Evolutionary conservation across 73 alveolate genomes (phyloP).

Genomic region (Stentor coeruleus): DNA sequence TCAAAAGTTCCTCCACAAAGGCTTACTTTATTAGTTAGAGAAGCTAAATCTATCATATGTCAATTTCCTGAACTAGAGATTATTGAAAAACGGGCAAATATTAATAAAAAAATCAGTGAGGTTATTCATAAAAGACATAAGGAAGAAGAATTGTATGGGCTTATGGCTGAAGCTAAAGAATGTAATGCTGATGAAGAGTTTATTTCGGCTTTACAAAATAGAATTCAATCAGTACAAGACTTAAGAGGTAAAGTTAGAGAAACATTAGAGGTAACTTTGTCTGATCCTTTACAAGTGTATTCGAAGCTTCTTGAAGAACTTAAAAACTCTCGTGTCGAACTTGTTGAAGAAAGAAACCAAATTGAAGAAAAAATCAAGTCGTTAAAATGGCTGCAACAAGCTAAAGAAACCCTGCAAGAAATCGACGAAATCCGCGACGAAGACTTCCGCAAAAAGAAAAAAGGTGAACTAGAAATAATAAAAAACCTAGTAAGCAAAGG

Average conservation of each 20-base stretch:
- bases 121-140: constrained; percentile 13
- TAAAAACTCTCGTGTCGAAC: not conserved
- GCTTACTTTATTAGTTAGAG: not conserved
- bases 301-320: constrained; percentile 11
- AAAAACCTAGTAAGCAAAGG: constrained; percentile 4
- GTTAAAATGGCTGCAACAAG: not conserved
- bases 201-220: not conserved
- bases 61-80: constrained; percentile 14
- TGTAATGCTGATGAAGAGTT: constrained; percentile 22
- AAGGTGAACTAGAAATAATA: not conserved
- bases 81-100: not conserved
- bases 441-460: not conserved
- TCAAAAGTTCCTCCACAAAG: not conserved
- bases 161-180: constrained; percentile 2
- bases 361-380: constrained; percentile 6
- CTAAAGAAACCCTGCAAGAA: not conserved
- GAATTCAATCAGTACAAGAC: not conserved
- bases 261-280: not conserved
- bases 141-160: not conserved
- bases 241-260: not conserved
- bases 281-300: not conserved
- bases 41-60: constrained; percentile 13
- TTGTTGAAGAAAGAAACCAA: not conserved
- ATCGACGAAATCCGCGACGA: constrained; percentile 1
- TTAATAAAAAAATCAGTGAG: constrained; percentile 4